Percentiles rank a stretch among this genome's conserved stretches.
Conservation (phyloP, 163 green algal species). For the Smithsoniella earleae region DNA sequence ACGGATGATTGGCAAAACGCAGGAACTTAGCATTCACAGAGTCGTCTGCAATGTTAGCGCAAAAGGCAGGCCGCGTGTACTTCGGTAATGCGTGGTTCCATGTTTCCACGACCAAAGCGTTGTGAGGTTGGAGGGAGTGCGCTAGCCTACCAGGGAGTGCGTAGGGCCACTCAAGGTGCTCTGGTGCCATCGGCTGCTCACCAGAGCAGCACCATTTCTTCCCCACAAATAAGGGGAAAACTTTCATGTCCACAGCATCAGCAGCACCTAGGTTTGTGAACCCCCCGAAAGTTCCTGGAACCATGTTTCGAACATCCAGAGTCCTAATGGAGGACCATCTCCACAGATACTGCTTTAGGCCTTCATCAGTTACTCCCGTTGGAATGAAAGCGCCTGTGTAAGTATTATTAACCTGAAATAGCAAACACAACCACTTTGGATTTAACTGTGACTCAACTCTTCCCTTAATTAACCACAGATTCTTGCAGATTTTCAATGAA, state of each 20-base stretch:
- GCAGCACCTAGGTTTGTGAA: not conserved
- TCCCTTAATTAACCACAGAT: no score
- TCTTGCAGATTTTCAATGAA: no score
- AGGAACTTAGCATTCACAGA: conserved; percentile 19
- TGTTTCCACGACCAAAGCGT: not conserved
- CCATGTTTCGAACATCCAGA: not conserved
- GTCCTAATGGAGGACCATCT: not conserved
- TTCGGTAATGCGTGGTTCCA: not conserved
- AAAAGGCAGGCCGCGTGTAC: not conserved
- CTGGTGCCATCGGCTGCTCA: not conserved
- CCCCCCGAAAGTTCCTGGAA: not conserved
- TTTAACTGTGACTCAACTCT: no score
- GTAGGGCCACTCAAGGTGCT: conserved; percentile 22
- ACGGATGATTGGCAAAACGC: conserved; percentile 21
- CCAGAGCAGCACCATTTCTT: conserved; percentile 20
- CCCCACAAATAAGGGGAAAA: not conserved
- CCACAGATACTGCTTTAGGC: not conserved
- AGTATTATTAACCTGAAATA: conserved; percentile 14
- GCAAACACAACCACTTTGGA: no score
- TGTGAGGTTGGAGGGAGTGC: not conserved
- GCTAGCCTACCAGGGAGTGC: not conserved
- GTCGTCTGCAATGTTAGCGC: not conserved
- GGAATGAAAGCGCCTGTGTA: conserved; percentile 8
- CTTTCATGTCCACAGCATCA: not conserved
- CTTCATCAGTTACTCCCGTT: conserved; percentile 1